Evolutionary conservation across 2,329 filamentous ascomycete species (phyloP), one percentile per base, ranked within the genome.

Genomic region (Colletotrichum graminicola): DNA sequence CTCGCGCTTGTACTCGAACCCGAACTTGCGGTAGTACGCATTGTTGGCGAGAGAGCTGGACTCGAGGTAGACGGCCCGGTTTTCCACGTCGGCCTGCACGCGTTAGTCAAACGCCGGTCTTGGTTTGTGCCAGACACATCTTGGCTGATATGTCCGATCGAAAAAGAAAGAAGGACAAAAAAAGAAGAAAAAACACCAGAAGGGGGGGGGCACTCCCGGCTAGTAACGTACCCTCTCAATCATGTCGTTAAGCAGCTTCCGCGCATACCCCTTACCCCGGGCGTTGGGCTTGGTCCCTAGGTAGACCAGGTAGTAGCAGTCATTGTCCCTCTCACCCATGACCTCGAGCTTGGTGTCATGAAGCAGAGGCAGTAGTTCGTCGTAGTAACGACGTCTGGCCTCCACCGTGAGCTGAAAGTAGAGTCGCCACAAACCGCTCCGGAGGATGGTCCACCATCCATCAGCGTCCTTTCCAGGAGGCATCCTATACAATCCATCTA

Each of bases 271-370:
- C 75, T 91, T 91, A 59, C 93, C 89, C 72, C 92, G 89, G 5
- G 91, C 89, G 73, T 85, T 86, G 43, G 92, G 90, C 79, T 91
- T 92, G 62, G 92, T 94, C 73, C 93, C 94, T 73, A 97, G 85
- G 80, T 95, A 96, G 59, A 94, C 92, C 66, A 97, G 89, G 80
- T 96, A 96, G 87, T 93, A 96, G 78, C 88, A 90, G 72, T 92
- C 85, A 75, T 85, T 80, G 78, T 94, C 91, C 62, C 90, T 87
- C 49, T 87, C 84, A 29, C 91, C 91, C 80, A 96, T 87, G 73
- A 93, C 86, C 73, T 89, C 85, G 72, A 86, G 83, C 84, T 95
- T 95, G 77, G 91, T 91, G 75, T 90, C 84, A 81, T 93, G 89
- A 74, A 96, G 87, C 56, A 94, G 85, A 21, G 93, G 93, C 59